Conservation (phyloP, 805 yeast species). For the Wickerhamia fluorescens region DNA sequence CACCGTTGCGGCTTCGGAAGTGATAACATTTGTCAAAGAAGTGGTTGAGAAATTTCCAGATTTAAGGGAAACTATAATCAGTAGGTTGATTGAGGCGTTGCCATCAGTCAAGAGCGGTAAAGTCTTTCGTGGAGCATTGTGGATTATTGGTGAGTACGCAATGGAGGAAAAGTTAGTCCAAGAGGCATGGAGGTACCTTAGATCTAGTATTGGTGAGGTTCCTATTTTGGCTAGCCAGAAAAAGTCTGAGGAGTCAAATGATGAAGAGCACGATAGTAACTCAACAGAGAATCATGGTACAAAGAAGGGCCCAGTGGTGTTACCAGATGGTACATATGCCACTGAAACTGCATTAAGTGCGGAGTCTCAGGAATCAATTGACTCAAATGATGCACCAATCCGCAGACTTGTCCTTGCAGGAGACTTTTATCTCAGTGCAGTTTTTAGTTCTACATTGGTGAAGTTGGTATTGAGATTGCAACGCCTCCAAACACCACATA, state of each 20-base stretch:
- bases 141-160: conserved; percentile 95
- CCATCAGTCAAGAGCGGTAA: conserved; percentile 74
- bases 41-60: conserved; percentile 89
- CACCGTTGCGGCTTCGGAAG: conserved; percentile 81
- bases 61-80: conserved; percentile 57
- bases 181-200: conserved; percentile 79
- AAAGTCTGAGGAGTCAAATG: conserved; percentile 20
- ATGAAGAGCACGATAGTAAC: conserved; percentile 23
- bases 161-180: conserved; percentile 64
- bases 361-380: conserved; percentile 14
- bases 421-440: conserved; percentile 86
- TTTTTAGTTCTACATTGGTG: conserved; percentile 79
- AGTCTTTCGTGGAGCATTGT: conserved; percentile 86
- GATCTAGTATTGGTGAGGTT: conserved; percentile 80
- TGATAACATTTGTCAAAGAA: conserved; percentile 86
- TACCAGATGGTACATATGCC: conserved; percentile 99
- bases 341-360: conserved; percentile 78
- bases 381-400: conserved; percentile 54
- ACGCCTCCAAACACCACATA: conserved; percentile 45
- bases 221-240: conserved; percentile 78
- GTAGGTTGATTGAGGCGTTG: conserved; percentile 55
- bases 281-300: conserved; percentile 23
- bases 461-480: conserved; percentile 77
- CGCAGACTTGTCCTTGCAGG: conserved; percentile 79
- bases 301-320: conserved; percentile 64